Evolutionary conservation across 2,329 filamentous ascomycete genomes (phyloP), one percentile per base, ranked within the genome.

Genomic region (Alternaria novae-zelandiae): DNA sequence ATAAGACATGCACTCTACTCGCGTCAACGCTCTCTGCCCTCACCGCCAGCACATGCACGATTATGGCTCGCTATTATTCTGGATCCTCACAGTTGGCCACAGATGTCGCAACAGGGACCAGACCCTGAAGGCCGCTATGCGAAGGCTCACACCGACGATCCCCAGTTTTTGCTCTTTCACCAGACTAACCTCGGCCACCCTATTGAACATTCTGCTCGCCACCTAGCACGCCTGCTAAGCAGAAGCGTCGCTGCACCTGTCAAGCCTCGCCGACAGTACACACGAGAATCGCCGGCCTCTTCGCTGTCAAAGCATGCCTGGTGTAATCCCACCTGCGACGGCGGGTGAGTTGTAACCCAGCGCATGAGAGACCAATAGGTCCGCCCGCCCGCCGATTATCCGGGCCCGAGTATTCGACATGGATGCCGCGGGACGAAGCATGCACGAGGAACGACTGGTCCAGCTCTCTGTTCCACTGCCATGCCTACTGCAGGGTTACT

Each of bases 351-450:
- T 63, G 60, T 63, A 59, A 49, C 59, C 26, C 59, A 62, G 54
- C 54, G 54, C 54, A 62, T 58, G 59, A 41, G 45, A 53, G 45
- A 46, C 20, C 55, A 47, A 63, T 63, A 54, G 60, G 47, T 28
- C 56, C 60, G 41, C 55, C 36, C 49, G 28, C n/a, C 28, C 49
- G 28, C 49, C 56, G 50, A 25, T 41, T 54, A 47, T 59, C 60
- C 59, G 59, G 47, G 41, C 47, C 55, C 55, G 55, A 63, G 47
- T 46, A 50, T 63, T 45, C 45, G 54, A 55, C 60, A 63, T 63
- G 60, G 60, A 63, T 63, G 41, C 41, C 60, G 60, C 60, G 60
- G 60, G 60, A 63, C 60, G 60, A 63, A 59, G 60, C 60, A 63
- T 63, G 60, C 56, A 54, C 55, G 56, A 63, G 32, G 55, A 59